Percentiles rank a stretch among this genome's conserved stretches.
These are phyloP conservation scores for Eucalyptus tenuipes DNA, from an alignment of 345 rosid species.

Conservation along the genomic window DNA sequence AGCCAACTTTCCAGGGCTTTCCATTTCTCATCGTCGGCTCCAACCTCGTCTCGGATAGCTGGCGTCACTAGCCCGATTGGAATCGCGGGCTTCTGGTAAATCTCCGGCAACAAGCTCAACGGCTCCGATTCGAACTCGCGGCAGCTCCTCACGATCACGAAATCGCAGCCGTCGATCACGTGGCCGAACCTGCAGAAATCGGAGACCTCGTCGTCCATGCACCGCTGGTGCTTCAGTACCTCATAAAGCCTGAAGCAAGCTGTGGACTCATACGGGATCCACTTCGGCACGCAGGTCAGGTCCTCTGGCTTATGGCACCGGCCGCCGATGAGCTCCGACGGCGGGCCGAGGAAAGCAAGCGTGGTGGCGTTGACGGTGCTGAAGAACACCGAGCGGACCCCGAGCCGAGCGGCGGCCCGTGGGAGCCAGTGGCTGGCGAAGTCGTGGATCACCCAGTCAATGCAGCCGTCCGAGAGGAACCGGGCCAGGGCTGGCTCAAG, in stretches of 20 bases:
- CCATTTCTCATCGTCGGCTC: background rate
- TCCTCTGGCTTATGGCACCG: conserved; percentile 3
- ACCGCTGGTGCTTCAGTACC: background rate
- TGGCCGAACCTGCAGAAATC: background rate
- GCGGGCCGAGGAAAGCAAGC: conserved; percentile 1
- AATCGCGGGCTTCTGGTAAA: background rate
- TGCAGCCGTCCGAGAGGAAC: conserved; percentile 2
- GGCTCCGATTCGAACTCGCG: conserved; percentile 1
- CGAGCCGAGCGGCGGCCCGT: background rate
- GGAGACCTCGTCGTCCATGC: background rate
- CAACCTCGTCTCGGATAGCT: background rate
- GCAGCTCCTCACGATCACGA: background rate
- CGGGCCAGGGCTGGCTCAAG: conserved; percentile 1
- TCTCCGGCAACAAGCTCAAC: background rate
- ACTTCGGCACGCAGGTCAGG: conserved; percentile 6
- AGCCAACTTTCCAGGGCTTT: background rate
- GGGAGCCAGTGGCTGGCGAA: conserved; percentile 29
- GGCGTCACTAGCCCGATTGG: background rate
- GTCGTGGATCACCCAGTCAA: conserved; percentile 20
- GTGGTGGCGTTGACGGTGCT: conserved; percentile 6
- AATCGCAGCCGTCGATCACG: background rate
- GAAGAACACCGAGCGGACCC: conserved; percentile 7
- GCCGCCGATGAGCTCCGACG: background rate
- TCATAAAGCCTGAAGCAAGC: background rate
- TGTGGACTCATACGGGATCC: conserved; percentile 8